Conservation (phyloP, 495 filamentous ascomycete species). For the Neurospora sp. region DNA sequence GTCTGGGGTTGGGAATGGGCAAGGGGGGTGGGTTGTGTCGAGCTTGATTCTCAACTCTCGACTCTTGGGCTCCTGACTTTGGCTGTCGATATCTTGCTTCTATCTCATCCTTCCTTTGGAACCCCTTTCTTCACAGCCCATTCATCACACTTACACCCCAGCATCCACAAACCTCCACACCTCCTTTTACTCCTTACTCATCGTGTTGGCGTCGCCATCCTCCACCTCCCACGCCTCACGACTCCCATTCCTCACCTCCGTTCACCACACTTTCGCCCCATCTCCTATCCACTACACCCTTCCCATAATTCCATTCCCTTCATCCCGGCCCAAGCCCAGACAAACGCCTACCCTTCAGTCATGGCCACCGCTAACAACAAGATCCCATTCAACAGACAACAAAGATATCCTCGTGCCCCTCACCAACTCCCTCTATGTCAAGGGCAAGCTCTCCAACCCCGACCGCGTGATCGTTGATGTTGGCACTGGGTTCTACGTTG, state of each 20-base stretch:
- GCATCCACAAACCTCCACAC: background rate
- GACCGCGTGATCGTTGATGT: constrained; percentile 87
- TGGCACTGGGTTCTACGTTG: constrained; percentile 92
- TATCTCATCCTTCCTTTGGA: too few relatives aligned
- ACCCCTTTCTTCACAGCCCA: background rate
- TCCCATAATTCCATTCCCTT: background rate
- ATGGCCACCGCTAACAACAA: background rate
- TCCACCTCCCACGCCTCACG: background rate
- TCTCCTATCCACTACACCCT: background rate
- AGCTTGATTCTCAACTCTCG: too few relatives aligned
- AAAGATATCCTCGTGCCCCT: constrained; percentile 78
- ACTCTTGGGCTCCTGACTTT: too few relatives aligned
- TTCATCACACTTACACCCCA: background rate
- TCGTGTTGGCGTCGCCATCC: background rate
- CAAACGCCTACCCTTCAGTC: background rate
- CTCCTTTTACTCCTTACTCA: background rate
- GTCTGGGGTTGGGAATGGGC: background rate
- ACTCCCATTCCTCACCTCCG: background rate
- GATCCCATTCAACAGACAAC: constrained; percentile 15
- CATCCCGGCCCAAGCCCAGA: background rate
- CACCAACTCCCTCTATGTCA: constrained; percentile 88
- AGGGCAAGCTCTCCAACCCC: constrained; percentile 64
- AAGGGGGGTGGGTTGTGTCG: background rate
- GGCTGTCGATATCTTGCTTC: too few relatives aligned
- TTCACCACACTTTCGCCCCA: background rate